Base-by-base conservation (phyloP, 2,329 filamentous ascomycete genomes). In the Chaetomium olivaceum region DNA sequence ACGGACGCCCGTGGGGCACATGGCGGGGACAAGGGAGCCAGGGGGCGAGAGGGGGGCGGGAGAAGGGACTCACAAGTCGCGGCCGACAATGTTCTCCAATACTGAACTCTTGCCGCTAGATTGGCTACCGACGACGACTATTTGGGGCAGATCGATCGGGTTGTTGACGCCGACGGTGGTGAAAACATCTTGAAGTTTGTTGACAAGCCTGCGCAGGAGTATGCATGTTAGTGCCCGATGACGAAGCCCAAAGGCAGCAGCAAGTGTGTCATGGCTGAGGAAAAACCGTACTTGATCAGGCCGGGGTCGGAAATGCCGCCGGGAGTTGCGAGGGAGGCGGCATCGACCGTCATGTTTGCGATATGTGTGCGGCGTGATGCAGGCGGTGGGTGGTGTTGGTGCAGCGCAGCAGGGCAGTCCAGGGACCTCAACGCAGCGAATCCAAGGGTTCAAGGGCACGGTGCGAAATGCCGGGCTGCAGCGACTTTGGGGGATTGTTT, bases 61-160 rank as follows among this genome's bases (percentile, higher is more conserved):
- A 60, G 65, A 84, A 65, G 60, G 61, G 65, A 85, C 92, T 82
- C 85, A 98, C 94, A 99, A 99, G 82, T 99, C 95, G 83, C 95
- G 88, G 66, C 95, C 95, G 65, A 99, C 95, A 75, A 99, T 99
- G 77, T 99, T 99, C 81, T 99, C 95, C 75, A 99, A 81, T 73
- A 99, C 95, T 21, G 95, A 99, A 85, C 93, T 97, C 89, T 99
- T 99, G 81, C 95, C 95, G 79, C 94, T 97, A 23, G 95, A 99
- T 83, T 99, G 95, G 80, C 93, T 97, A 76, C 95, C 95, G 65
- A 99, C 95, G 72, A 99, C 95, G 73, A 91, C 94, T 78, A 99
- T 99, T 83, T 99, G 95, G 63, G 95, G 95, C 70, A 99, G 82
- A 83, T 99, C 95, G 84, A 99, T 99, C 69, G 95, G 95, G 81